Percentiles rank a stretch among this genome's conserved stretches.
Conservation (phyloP, 2,329 filamentous ascomycete genomes). For the Neopestalotiopsis clavispora region DNA sequence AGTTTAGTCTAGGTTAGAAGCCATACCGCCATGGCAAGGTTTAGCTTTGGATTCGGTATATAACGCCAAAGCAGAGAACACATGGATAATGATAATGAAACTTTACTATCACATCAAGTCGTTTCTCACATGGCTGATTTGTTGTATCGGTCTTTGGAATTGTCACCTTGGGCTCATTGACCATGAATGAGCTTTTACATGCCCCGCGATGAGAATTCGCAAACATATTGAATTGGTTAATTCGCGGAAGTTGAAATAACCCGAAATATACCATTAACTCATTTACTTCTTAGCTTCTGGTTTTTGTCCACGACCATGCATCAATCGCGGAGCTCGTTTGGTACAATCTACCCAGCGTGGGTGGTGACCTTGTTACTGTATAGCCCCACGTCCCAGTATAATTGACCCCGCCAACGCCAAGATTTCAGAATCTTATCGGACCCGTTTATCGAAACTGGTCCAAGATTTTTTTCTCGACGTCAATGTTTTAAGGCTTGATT, state of each 20-base stretch:
- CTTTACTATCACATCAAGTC: not conserved
- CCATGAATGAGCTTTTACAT: not conserved
- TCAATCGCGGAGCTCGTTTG: not conserved
- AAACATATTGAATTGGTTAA: not conserved
- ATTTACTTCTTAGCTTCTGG: no score
- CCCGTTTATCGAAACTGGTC: not conserved
- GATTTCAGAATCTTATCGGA: constrained; percentile 14
- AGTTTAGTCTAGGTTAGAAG: not conserved
- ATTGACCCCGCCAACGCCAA: constrained; percentile 16
- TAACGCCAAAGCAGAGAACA: constrained; percentile 5
- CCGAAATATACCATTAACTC: no score
- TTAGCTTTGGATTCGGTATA: not conserved
- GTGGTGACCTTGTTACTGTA: not conserved
- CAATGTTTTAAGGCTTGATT: not conserved
- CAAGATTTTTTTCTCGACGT: constrained; percentile 12
- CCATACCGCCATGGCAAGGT: not conserved
- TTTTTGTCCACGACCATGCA: no score
- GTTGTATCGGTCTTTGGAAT: not conserved
- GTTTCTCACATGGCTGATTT: no score
- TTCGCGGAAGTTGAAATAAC: no score
- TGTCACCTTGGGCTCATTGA: not conserved
- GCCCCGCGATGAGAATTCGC: not conserved
- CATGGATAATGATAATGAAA: constrained; percentile 18
- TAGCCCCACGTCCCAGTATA: constrained; percentile 4
- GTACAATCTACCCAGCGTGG: not conserved